Percentiles rank a stretch among this genome's conserved stretches.
Conservation (phyloP, 139 green algal genomes). For the Pseudopediastrum boryanum region DNA sequence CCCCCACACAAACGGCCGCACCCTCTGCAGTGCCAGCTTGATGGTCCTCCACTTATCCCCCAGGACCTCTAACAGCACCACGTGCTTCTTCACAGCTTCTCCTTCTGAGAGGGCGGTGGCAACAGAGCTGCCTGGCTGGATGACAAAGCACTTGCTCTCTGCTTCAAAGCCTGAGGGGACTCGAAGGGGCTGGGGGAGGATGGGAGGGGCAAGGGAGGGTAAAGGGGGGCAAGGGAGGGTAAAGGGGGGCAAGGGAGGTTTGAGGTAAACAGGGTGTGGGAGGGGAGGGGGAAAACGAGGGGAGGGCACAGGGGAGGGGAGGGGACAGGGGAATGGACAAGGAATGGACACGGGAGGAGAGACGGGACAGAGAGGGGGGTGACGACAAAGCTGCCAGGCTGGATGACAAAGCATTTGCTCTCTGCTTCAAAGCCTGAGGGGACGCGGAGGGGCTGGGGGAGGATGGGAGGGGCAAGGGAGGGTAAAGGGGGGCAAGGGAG, state of each 20-base stretch:
- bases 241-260: neutral
- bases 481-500: neutral
- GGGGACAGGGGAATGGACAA: too few relatives aligned
- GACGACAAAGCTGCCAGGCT: conserved; percentile 90
- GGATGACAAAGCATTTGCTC: conserved; percentile 51
- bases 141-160: conserved; percentile 25
- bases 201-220: neutral
- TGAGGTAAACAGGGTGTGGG: neutral
- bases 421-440: neutral
- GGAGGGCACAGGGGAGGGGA: too few relatives aligned
- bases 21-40: conserved; percentile 76
- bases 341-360: too few relatives aligned
- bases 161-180: neutral
- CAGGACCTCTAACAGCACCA: conserved; percentile 86
- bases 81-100: conserved; percentile 92
- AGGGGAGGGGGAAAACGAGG: too few relatives aligned
- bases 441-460: neutral
- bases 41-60: conserved; percentile 60
- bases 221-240: neutral
- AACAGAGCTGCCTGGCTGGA: conserved; percentile 94
- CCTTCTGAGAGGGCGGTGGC: conserved; percentile 80
- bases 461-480: neutral
- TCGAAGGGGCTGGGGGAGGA: neutral
- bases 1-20: conserved; percentile 85
- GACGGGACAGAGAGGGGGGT: conserved; percentile 74